Evolutionary conservation across 768 basidiomycete species (phyloP), one percentile per base, ranked within the genome.

Genomic region (Kwoniella dendrophila): DNA sequence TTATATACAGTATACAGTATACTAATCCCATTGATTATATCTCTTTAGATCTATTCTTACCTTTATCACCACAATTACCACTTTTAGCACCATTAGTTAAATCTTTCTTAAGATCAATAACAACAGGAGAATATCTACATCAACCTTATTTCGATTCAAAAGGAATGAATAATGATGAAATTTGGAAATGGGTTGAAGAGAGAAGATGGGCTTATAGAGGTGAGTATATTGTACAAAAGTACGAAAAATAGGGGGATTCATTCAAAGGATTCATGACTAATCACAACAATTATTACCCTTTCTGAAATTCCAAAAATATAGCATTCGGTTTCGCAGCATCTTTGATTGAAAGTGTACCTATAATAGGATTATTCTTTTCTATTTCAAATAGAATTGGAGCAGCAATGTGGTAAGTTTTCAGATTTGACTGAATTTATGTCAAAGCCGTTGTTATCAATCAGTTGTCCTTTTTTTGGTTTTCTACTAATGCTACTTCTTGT

Each of bases 311-410:
- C 34, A 43, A 10, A 14, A 20, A 14, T 20, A 43, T 51, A 92
- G 90, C 83, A 0, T 96, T 96, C 71, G 93, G 93, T 4, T 93
- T 95, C 74, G 77, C 85, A 0, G 90, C 93, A 0, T 86, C 91
- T 0, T 80, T 95, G 4, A 81, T 93, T 2, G 93, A 96, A 78
- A 83, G 84, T 1, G 79, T 95, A 0, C 93, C 93, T 0, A 83
- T 96, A 60, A 71, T 92, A 2, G 93, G 93, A 0, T 80, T 95
- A 4, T 78, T 88, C 10, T 91, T 95, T 74, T 87, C 87, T 1
- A 82, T 95, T 18, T 92, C 90, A 0, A 94, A 95, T 74, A 83
- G 90, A 5, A 85, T 95, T 26, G 92, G 92, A 5, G 93, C 90
- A 2, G 92, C 92, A 1, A 95, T 96, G 93, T 96, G 92, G 72